phyloP scores from a whole-genome alignment of 495 filamentous ascomycete genomes.

The Clavariopsis aquatica region DNA sequence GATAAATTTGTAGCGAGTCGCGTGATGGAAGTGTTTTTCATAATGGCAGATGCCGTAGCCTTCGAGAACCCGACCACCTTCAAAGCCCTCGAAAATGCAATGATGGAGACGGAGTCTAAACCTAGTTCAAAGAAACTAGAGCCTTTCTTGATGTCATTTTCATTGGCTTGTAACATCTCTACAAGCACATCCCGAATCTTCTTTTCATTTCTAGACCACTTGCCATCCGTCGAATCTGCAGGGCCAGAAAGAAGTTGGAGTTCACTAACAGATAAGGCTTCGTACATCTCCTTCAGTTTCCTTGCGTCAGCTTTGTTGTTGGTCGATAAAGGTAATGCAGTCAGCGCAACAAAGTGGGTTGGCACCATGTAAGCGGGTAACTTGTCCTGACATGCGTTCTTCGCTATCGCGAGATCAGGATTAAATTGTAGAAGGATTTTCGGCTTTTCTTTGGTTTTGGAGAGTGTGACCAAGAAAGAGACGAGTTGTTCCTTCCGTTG shows the following conservation, averaged over 20 bases:
- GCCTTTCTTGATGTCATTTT: constrained; percentile 50
- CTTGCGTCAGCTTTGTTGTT: constrained; percentile 79
- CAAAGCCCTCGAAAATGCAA: constrained; percentile 57
- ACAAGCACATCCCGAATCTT: constrained; percentile 57
- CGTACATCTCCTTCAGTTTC: constrained; percentile 59
- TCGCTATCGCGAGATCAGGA: constrained; percentile 42
- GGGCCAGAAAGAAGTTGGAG: constrained; percentile 57
- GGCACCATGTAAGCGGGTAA: constrained; percentile 79
- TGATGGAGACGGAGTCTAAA: constrained; percentile 77
- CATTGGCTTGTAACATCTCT: constrained; percentile 49
- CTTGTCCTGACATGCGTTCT: constrained; percentile 56
- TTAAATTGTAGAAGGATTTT: constrained; percentile 24
- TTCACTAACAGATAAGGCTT: constrained; percentile 53
- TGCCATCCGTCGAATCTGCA: constrained; percentile 39
- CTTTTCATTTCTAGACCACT: constrained; percentile 47
- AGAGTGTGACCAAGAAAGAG: constrained; percentile 58
- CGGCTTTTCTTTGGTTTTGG: constrained; percentile 9
- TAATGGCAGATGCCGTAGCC: constrained; percentile 63
- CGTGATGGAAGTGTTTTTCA: constrained; percentile 61
- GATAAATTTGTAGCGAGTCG: constrained; percentile 52
- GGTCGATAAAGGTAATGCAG: constrained; percentile 63
- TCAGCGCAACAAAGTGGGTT: constrained; percentile 66
- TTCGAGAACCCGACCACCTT: constrained; percentile 52
- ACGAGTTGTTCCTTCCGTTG: constrained; percentile 69
- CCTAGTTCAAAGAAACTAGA: constrained; percentile 80